phyloP scores from a whole-genome alignment of 495 filamentous ascomycete species.

The Podospora tetraspora region DNA sequence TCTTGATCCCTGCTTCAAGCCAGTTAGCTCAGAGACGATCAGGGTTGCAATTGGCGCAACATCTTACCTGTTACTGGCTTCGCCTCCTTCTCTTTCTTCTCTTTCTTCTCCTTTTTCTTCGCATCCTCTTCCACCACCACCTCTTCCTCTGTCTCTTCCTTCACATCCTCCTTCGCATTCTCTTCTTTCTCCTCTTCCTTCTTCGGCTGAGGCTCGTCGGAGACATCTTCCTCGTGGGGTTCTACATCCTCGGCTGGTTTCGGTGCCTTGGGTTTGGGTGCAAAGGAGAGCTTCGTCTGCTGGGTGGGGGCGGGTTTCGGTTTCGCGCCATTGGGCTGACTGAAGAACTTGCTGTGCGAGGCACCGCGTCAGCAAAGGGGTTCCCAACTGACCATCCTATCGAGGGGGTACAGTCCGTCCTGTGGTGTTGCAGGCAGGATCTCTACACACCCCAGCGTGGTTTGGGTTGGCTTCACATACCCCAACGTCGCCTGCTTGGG shows the following conservation, averaged over 20 bases:
- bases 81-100: constrained; percentile 26
- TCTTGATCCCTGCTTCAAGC: constrained; percentile 2
- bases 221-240: constrained; percentile 27
- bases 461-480: constrained; percentile 81
- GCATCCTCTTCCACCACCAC: constrained; percentile 24
- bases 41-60: neutral
- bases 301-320: constrained; percentile 51
- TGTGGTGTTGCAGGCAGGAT: constrained; percentile 8
- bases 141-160: constrained; percentile 5
- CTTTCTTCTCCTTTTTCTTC: constrained; percentile 27
- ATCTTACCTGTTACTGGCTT: constrained; percentile 28
- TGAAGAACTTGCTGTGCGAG: constrained; percentile 65
- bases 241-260: constrained; percentile 23
- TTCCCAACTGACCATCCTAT: neutral
- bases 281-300: constrained; percentile 71
- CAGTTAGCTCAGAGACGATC: neutral
- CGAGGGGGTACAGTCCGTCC: neutral
- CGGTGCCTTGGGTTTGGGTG: constrained; percentile 38
- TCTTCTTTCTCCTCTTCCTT: constrained; percentile 25
- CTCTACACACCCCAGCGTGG: constrained; percentile 72
- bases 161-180: constrained; percentile 22
- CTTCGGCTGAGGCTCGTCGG: constrained; percentile 23
- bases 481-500: constrained; percentile 84
- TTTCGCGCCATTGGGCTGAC: constrained; percentile 48
- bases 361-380: neutral